Conservation (phyloP, 768 basidiomycete species). For the Termitomyces sp. region DNA sequence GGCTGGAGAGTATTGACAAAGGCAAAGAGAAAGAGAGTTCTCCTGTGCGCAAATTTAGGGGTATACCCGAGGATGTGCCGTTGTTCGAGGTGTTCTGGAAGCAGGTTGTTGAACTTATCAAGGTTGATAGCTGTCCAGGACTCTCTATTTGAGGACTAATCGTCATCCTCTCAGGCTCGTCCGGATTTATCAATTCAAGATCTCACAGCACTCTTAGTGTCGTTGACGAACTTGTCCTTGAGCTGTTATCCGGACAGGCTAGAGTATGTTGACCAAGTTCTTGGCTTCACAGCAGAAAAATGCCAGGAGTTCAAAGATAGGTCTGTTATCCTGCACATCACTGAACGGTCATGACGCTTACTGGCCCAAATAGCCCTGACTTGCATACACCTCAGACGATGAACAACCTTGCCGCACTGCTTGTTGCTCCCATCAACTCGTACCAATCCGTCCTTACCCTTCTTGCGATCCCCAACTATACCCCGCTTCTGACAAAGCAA, state of each 20-base stretch:
- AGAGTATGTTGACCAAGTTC: slow-evolving; percentile 95
- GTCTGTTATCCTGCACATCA: slow-evolving; percentile 28
- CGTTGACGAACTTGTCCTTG: slow-evolving; percentile 88
- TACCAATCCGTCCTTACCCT: slow-evolving; percentile 95
- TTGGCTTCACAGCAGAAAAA: slow-evolving; percentile 84
- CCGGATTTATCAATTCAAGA: slow-evolving; percentile 98
- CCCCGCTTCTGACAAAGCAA: slow-evolving; percentile 76
- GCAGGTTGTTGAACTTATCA: slow-evolving; percentile 96
- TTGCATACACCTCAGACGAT: slow-evolving; percentile 85
- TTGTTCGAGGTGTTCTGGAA: slow-evolving; percentile 99
- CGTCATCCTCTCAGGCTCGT: slow-evolving; percentile 58
- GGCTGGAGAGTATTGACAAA: slow-evolving; percentile 29
- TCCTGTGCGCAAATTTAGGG: slow-evolving; percentile 80
- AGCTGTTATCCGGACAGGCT: slow-evolving; percentile 97
- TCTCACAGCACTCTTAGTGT: slow-evolving; percentile 93
- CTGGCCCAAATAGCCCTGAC: slow-evolving; percentile 56
- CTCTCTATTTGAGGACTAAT: neutral
- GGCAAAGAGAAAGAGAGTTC: slow-evolving; percentile 57
- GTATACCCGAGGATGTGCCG: slow-evolving; percentile 91
- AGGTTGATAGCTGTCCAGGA: slow-evolving; percentile 39
- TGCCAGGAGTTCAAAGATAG: slow-evolving; percentile 79
- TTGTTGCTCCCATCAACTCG: slow-evolving; percentile 92
- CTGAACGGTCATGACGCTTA: neutral
- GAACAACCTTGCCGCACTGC: slow-evolving; percentile 83
- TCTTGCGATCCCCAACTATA: slow-evolving; percentile 91